Percentiles rank a stretch among this genome's conserved stretches.
phyloP scores from a whole-genome alignment of 768 basidiomycete genomes.

The Tulasnella sp. region DNA sequence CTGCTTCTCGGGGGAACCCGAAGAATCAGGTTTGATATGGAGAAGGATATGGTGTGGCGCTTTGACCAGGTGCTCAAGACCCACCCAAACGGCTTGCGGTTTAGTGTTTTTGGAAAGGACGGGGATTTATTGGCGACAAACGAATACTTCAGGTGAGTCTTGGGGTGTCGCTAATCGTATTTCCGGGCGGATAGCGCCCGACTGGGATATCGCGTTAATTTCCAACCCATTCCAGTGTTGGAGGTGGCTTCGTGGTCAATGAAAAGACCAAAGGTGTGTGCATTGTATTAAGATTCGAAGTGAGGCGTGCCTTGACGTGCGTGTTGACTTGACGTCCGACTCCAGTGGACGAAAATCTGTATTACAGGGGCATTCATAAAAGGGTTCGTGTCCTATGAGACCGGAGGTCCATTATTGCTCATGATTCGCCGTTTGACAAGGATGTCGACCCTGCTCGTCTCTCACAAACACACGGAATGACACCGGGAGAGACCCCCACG shows the following conservation, averaged over 20 bases:
- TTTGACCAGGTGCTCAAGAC: slow-evolving; percentile 83
- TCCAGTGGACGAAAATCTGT: slow-evolving; percentile 81
- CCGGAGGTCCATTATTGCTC: not conserved
- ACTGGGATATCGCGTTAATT: not conserved
- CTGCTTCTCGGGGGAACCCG: slow-evolving; percentile 63
- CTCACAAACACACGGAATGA: slow-evolving; percentile 42
- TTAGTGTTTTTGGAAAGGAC: slow-evolving; percentile 67
- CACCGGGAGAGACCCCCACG: not conserved
- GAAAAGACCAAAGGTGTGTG: slow-evolving; percentile 73
- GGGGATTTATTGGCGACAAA: slow-evolving; percentile 87
- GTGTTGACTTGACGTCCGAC: not conserved
- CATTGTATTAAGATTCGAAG: not conserved
- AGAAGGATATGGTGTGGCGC: slow-evolving; percentile 80
- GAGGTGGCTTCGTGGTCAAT: slow-evolving; percentile 91
- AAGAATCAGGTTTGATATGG: slow-evolving; percentile 73
- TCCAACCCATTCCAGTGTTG: slow-evolving; percentile 49
- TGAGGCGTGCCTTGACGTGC: not conserved
- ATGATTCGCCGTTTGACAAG: slow-evolving; percentile 19
- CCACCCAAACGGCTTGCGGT: slow-evolving; percentile 80
- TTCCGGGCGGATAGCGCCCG: no score
- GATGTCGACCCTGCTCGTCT: slow-evolving; percentile 68
- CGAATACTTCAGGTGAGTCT: slow-evolving; percentile 65
- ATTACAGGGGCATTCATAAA: slow-evolving; percentile 87
- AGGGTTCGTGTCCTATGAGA: not conserved
- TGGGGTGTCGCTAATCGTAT: no score